Conservation (phyloP, 2,329 filamentous ascomycete species). For the Ophiostoma ips region DNA sequence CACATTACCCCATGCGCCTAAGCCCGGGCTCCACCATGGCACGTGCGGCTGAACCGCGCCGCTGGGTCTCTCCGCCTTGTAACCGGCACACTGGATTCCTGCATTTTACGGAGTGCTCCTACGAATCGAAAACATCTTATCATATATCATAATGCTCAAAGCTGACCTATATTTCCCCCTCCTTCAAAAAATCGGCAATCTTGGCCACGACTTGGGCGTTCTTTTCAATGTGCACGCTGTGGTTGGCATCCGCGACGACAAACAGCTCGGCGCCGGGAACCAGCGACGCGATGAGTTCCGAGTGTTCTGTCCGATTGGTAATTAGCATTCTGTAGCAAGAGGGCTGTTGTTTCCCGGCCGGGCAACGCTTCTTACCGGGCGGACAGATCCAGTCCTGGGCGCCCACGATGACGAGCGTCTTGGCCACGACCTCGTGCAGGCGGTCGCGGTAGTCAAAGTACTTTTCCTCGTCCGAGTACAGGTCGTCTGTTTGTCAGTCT, state of each 20-base stretch:
- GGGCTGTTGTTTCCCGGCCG: no score
- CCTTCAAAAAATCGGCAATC: constrained; percentile 11
- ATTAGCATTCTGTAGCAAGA: no score
- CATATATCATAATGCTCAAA: no score
- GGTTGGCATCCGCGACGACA: constrained; percentile 21
- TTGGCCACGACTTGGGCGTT: constrained; percentile 18
- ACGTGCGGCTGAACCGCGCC: neutral
- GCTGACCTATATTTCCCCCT: neutral
- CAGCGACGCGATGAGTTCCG: constrained; percentile 18
- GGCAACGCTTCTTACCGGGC: constrained; percentile 20
- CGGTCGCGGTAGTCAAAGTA: constrained; percentile 24
- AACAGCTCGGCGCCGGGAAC: constrained; percentile 19
- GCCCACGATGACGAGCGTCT: constrained; percentile 24
- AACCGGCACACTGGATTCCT: no score
- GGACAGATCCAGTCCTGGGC: constrained; percentile 28
- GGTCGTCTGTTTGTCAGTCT: constrained; percentile 13
- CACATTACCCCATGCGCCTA: neutral
- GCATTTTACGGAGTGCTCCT: no score
- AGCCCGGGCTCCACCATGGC: neutral
- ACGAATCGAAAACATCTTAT: no score
- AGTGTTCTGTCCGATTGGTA: constrained; percentile 22
- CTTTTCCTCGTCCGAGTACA: constrained; percentile 23
- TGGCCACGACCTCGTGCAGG: constrained; percentile 19
- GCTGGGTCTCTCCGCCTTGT: no score
- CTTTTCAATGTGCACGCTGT: constrained; percentile 24